Evolutionary conservation across 2,329 filamentous ascomycete species (phyloP).

Genomic region (Sclerotinia sclerotiorum): DNA sequence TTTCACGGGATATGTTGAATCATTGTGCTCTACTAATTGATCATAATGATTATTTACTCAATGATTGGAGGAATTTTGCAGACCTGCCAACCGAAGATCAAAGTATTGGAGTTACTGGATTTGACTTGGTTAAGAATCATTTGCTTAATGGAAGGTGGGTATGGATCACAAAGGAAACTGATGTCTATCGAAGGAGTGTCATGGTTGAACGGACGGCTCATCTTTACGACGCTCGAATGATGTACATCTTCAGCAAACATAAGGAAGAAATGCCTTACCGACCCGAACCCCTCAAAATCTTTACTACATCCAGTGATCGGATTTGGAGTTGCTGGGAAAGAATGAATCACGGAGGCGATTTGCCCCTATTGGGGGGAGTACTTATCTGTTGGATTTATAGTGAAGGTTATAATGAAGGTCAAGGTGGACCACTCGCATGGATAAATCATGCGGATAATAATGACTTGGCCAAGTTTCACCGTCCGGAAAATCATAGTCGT

Average conservation of each 20-base stretch:
- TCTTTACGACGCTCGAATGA: slow-evolving; percentile 9
- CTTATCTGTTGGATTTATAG: not conserved
- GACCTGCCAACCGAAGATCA: not conserved
- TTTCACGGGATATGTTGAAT: not conserved
- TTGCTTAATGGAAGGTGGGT: slow-evolving; percentile 18
- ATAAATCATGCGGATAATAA: slow-evolving; percentile 3
- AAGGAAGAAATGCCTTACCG: not conserved
- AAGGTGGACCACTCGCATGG: slow-evolving; percentile 6
- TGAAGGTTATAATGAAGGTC: not conserved
- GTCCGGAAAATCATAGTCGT: not conserved
- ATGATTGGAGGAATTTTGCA: not conserved
- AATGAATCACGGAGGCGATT: not conserved
- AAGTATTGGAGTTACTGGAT: not conserved
- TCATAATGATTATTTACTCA: slow-evolving; percentile 13
- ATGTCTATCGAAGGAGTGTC: slow-evolving; percentile 7
- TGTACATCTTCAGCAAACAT: not conserved
- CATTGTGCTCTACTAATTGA: slow-evolving; percentile 4
- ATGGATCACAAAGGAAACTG: slow-evolving; percentile 11
- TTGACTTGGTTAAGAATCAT: slow-evolving; percentile 8
- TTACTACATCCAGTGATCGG: not conserved
- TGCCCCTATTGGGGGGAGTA: not conserved
- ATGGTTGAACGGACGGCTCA: slow-evolving; percentile 2
- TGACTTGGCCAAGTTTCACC: not conserved
- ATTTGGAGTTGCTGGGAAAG: not conserved
- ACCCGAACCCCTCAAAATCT: not conserved